Conservation (phyloP, 345 rosid species). For the Euphorbia peplus region DNA sequence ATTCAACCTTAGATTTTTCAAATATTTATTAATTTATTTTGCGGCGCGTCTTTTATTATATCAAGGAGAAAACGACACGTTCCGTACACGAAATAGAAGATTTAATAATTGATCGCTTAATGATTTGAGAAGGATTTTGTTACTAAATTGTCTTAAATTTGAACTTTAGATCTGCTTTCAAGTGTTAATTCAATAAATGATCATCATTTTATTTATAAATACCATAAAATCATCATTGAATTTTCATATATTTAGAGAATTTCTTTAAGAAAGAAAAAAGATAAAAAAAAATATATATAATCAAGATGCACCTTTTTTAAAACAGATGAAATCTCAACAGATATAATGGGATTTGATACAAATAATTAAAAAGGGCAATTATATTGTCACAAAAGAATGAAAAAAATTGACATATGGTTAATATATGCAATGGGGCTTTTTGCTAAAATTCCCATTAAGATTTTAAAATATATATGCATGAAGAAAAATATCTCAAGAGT, state of each 20-base stretch:
- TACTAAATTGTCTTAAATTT: not conserved
- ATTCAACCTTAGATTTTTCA: not conserved
- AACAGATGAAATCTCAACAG: slow-evolving; percentile 6
- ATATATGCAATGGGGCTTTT: not conserved
- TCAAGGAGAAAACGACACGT: not conserved
- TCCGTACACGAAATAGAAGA: no score
- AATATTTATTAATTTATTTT: not conserved
- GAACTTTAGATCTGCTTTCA: not conserved
- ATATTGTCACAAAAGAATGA: not conserved
- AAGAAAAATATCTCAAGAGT: not conserved
- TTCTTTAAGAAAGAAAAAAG: not conserved
- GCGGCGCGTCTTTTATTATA: no score
- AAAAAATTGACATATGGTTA: not conserved
- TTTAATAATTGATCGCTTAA: not conserved
- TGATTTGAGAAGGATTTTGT: not conserved
- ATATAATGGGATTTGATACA: not conserved
- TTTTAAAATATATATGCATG: not conserved
- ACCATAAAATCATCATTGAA: no score
- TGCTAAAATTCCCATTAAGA: not conserved
- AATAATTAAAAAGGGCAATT: not conserved
- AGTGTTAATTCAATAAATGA: not conserved
- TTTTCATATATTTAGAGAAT: not conserved
- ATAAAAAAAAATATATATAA: not conserved
- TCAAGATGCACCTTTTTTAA: not conserved
- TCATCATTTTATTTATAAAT: no score